phyloP scores from a whole-genome alignment of 306 rosid species.

The Vachellia pachyceras region DNA sequence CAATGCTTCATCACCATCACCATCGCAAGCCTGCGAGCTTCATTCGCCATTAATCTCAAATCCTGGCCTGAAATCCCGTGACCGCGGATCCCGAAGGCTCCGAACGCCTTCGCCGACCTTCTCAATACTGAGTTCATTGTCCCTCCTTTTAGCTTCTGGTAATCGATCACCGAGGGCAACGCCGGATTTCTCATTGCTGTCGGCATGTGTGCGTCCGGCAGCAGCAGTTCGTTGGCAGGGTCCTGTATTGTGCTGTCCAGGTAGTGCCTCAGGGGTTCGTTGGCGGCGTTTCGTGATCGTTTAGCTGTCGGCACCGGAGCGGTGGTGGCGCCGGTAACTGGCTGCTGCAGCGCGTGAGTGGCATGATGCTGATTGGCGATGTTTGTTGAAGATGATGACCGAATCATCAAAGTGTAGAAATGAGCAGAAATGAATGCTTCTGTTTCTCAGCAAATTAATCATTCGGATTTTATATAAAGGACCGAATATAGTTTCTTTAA shows the following conservation, averaged over 20 bases:
- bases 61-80: slow-evolving; percentile 65
- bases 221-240: slow-evolving; percentile 56
- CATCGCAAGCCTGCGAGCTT: slow-evolving; percentile 47
- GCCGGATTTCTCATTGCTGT: slow-evolving; percentile 8
- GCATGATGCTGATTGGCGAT: slow-evolving; percentile 31
- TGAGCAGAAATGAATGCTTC: background rate
- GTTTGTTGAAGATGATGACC: background rate
- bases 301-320: slow-evolving; percentile 79
- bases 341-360: slow-evolving; percentile 43
- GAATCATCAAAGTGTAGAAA: background rate
- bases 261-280: slow-evolving; percentile 55
- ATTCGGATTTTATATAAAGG: too few species aligned
- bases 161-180: slow-evolving; percentile 56
- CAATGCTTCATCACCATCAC: too few species aligned
- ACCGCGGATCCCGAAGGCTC: slow-evolving; percentile 61
- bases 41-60: slow-evolving; percentile 45
- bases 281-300: slow-evolving; percentile 75
- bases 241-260: slow-evolving; percentile 53
- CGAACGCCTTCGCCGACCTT: slow-evolving; percentile 60
- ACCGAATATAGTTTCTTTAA: too few species aligned
- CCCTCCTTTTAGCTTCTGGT: slow-evolving; percentile 41
- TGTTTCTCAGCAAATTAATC: too few species aligned
- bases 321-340: slow-evolving; percentile 58
- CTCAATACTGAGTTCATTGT: slow-evolving; percentile 39
- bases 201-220: slow-evolving; percentile 47